Percentiles rank a stretch among this genome's conserved stretches.
These are phyloP conservation scores for Coleophoma crateriformis DNA, from an alignment of 2,329 filamentous ascomycete genomes.

Conservation along the genomic window DNA sequence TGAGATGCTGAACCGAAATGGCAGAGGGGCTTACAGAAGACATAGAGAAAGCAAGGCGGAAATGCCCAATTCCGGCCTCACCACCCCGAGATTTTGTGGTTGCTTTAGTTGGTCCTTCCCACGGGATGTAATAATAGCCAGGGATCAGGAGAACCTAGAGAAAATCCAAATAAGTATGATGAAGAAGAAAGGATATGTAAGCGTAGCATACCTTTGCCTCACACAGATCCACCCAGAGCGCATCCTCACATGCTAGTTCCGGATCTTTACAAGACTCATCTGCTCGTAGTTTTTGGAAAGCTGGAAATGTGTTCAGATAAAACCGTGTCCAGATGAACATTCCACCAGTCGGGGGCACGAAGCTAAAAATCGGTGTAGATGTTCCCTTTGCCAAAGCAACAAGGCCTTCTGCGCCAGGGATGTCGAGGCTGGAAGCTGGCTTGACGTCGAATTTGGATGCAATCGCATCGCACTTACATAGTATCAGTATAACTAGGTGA, in stretches of 20 bases:
- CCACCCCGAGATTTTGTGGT: not conserved
- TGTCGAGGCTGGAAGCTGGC: conserved; percentile 6
- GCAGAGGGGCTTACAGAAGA: not conserved
- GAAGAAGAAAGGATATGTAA: not conserved
- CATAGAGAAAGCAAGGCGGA: not conserved
- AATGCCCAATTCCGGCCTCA: not conserved
- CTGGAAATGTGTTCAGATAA: conserved; percentile 14
- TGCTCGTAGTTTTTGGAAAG: conserved; percentile 2
- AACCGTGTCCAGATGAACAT: conserved; percentile 29
- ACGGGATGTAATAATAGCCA: conserved; percentile 27
- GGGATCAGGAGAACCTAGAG: conserved; percentile 22
- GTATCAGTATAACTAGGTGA: not conserved
- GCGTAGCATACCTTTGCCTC: not conserved
- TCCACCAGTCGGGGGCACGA: conserved; percentile 23
- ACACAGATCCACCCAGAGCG: not conserved
- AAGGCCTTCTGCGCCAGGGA: not conserved
- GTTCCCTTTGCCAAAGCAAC: not conserved
- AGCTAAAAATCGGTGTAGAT: conserved; percentile 21
- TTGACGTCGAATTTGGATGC: conserved; percentile 12
- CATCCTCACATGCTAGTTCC: not conserved
- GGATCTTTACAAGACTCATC: not conserved
- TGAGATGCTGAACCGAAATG: not conserved
- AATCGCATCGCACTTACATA: not conserved
- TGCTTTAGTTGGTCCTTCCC: conserved; percentile 21
- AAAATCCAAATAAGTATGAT: not conserved